A percentile compares a stretch with the other conserved stretches of the same genome.
Conservation (phyloP, 2,329 filamentous ascomycete species). For the Colletotrichum aenigma region DNA sequence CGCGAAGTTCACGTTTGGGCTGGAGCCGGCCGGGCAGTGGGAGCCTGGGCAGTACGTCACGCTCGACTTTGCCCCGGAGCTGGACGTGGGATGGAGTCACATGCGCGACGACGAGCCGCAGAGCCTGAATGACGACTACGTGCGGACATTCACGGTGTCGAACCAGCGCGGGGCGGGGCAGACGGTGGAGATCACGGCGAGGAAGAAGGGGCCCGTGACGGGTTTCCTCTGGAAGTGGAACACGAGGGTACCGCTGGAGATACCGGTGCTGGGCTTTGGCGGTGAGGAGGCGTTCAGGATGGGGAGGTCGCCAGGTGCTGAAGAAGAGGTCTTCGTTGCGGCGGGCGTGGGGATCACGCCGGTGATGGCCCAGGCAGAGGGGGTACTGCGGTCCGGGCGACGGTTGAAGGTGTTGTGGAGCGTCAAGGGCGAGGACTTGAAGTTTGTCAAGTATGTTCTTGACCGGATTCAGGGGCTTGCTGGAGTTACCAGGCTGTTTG, state of each 20-base stretch:
- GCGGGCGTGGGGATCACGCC: constrained; percentile 87
- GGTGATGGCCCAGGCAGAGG: constrained; percentile 69
- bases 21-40: constrained; percentile 50
- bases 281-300: constrained; percentile 55
- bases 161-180: constrained; percentile 51
- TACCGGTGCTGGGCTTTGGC: constrained; percentile 75
- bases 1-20: constrained; percentile 62
- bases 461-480: constrained; percentile 55
- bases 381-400: constrained; percentile 41
- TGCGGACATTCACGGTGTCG: constrained; percentile 84
- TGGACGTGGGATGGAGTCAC: constrained; percentile 78
- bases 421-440: constrained; percentile 63
- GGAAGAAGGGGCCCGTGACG: constrained; percentile 74
- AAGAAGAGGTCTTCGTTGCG: constrained; percentile 66
- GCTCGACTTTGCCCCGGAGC: constrained; percentile 70
- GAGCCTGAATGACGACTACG: constrained; percentile 82
- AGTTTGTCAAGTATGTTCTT: constrained; percentile 66
- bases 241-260: constrained; percentile 56
- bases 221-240: constrained; percentile 65
- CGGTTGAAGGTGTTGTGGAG: constrained; percentile 72
- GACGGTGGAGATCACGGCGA: constrained; percentile 72
- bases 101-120: constrained; percentile 83
- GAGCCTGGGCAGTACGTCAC: constrained; percentile 78
- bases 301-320: constrained; percentile 12
- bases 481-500: constrained; percentile 60